These are phyloP conservation scores for Pythium plurisporium DNA, from an alignment of 352 stramenopile genomes.

Conservation along the genomic window DNA sequence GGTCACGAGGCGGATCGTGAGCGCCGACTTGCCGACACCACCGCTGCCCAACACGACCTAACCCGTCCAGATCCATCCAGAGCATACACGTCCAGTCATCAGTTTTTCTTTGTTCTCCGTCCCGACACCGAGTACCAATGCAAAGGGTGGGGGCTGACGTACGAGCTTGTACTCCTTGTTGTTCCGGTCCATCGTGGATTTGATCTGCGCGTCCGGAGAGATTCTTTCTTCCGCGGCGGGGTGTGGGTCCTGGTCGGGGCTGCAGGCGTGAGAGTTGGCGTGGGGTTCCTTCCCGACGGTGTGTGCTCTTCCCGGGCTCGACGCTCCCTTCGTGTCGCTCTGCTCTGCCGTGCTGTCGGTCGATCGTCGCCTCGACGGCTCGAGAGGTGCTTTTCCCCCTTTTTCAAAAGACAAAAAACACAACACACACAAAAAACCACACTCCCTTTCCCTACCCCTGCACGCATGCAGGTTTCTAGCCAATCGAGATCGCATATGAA, in stretches of 20 bases:
- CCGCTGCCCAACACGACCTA: slow-evolving; percentile 87
- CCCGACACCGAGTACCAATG: no score
- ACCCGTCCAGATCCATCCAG: no score
- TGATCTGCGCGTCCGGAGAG: slow-evolving; percentile 25
- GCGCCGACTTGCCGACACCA: slow-evolving; percentile 88
- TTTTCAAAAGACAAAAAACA: slow-evolving; percentile 13
- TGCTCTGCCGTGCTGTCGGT: slow-evolving; percentile 15
- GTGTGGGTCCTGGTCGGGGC: slow-evolving; percentile 1
- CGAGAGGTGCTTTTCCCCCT: background rate
- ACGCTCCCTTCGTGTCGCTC: slow-evolving; percentile 7
- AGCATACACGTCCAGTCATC: no score
- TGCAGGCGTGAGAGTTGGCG: background rate
- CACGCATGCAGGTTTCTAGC: slow-evolving; percentile 19
- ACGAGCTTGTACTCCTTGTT: slow-evolving; percentile 86
- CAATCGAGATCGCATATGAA: background rate
- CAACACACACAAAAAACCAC: slow-evolving; percentile 4
- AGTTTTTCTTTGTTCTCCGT: background rate
- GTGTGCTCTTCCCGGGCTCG: slow-evolving; percentile 11
- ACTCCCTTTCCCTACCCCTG: slow-evolving; percentile 12
- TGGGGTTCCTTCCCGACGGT: slow-evolving; percentile 16
- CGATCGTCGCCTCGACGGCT: slow-evolving; percentile 7
- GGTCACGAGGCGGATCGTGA: slow-evolving; percentile 91
- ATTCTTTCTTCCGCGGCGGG: background rate
- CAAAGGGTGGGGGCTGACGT: no score
- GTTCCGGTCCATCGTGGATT: slow-evolving; percentile 23